Base-by-base conservation (phyloP, 2,329 filamentous ascomycete species). In the Colletotrichum spaethianum region DNA sequence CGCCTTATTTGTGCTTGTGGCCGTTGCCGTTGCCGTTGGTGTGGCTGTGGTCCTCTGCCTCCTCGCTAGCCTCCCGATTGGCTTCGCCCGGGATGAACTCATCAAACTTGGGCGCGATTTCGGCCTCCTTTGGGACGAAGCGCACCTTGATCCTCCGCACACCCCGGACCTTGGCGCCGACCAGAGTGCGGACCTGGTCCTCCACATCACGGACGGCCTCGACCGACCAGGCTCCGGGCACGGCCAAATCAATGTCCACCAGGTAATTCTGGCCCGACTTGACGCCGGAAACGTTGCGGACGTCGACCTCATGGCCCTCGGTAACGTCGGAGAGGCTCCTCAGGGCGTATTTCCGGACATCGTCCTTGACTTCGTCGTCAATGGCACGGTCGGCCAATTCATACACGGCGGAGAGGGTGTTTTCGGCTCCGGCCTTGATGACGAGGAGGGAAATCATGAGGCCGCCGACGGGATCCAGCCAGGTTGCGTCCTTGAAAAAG, bases 231-330 rank as follows among this genome's bases (percentile, higher is more conserved):
- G 86, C 84, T 28, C 87, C 89, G 0, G 96, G 94, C 20, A 97
- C 93, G 2, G 90, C 93, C 73, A 98, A 83, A 81, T 98, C 95
- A 9, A 99, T 82, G 77, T 98, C 96, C 76, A 98, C 92, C 38
- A 98, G 87, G 80, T 97, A 98, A 84, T 98, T 99, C 82, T 98
- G 96, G 38, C 96, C 96, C 4, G 94, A 96, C 84, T 99, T 99
- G 83, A 98, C 89, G 66, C 96, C 96, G 75, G 94, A 93, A 3
- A 98, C 89, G 55, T 94, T 93, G 55, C 93, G 89, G 56, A 98
- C 84, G 78, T 94, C 90, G 11, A 95, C 87, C 66, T 91, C 83
- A 59, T 89, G 84, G 60, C 89, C 85, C 62, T 88, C 84, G 63
- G 81, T 81, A 26, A 93, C 78, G 7, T 85, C 84, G 20, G 83